A percentile compares a stretch with the other conserved stretches of the same genome.
These are phyloP conservation scores for Penicillium parvum DNA, from an alignment of 495 filamentous ascomycete species.

Conservation along the genomic window DNA sequence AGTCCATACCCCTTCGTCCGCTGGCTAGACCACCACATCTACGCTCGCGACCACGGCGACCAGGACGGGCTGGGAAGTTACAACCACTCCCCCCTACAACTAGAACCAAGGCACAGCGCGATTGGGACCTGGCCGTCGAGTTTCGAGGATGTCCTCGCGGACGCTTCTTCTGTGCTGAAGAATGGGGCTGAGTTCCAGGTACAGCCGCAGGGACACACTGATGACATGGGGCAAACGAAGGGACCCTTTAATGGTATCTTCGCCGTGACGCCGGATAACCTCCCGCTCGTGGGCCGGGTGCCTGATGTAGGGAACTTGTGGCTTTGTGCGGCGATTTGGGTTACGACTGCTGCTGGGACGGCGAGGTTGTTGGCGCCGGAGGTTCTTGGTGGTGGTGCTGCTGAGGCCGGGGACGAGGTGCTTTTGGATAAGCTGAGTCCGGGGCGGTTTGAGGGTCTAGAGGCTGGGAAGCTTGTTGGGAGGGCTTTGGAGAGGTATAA, in stretches of 20 bases:
- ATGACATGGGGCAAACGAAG: conserved; percentile 11
- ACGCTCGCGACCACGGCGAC: conserved; percentile 31
- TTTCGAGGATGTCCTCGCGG: conserved; percentile 25
- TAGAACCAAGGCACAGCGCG: conserved; percentile 18
- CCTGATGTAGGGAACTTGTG: conserved; percentile 21
- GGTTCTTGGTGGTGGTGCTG: conserved; percentile 9
- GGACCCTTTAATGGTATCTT: conserved; percentile 34
- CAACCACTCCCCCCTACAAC: conserved; percentile 23
- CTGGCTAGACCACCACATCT: conserved; percentile 35
- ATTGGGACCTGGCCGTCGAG: conserved; percentile 24
- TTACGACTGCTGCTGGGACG: conserved; percentile 33
- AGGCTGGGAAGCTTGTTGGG: conserved; percentile 13
- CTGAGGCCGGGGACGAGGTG: conserved; percentile 10
- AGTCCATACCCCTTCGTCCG: conserved; percentile 24
- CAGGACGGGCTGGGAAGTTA: conserved; percentile 32
- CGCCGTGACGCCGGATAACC: conserved; percentile 35
- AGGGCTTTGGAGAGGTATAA: conserved; percentile 31
- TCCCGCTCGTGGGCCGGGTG: conserved; percentile 29
- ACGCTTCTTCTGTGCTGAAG: conserved; percentile 15
- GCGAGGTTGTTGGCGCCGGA: conserved; percentile 27
- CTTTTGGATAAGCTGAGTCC: conserved; percentile 24
- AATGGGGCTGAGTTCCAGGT: conserved; percentile 13
- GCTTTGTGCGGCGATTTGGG: conserved; percentile 33
- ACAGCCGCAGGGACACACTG: neutral
- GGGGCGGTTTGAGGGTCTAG: conserved; percentile 24